Evolutionary conservation across 2,329 filamentous ascomycete species (phyloP).

Genomic region (Rutstroemia sp.): DNA sequence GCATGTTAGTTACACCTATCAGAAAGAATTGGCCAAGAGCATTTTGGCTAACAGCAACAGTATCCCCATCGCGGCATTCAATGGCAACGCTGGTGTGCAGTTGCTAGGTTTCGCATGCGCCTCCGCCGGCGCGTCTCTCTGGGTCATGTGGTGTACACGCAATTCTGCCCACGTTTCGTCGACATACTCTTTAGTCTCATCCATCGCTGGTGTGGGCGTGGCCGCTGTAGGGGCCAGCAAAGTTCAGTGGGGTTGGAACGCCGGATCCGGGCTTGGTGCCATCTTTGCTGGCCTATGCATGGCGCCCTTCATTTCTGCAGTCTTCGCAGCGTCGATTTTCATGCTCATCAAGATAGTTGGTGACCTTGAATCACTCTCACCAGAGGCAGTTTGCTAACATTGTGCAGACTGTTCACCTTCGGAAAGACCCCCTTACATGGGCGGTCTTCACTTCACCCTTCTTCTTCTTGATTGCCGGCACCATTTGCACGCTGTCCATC

Average conservation of each 20-base stretch:
- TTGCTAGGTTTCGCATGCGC: constrained; percentile 61
- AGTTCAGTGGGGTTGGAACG: constrained; percentile 64
- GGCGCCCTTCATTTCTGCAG: constrained; percentile 59
- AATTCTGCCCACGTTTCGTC: constrained; percentile 69
- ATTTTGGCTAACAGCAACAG: no score
- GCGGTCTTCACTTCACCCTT: constrained; percentile 66
- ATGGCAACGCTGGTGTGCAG: constrained; percentile 55
- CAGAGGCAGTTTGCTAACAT: no score
- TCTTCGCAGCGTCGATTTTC: constrained; percentile 63
- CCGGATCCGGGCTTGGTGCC: constrained; percentile 60
- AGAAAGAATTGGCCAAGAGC: no score
- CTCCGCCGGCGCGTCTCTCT: constrained; percentile 57
- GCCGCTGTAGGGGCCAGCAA: constrained; percentile 53
- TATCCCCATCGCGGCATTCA: constrained; percentile 53
- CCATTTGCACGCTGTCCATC: constrained; percentile 67
- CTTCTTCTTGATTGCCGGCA: constrained; percentile 71
- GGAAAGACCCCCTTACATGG: constrained; percentile 64
- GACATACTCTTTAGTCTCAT: constrained; percentile 63
- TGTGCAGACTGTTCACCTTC: constrained; percentile 51
- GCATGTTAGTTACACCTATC: constrained; percentile 36
- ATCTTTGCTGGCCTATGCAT: constrained; percentile 66
- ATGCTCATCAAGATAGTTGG: constrained; percentile 55
- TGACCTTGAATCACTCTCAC: no score
- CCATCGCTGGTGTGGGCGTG: constrained; percentile 62
- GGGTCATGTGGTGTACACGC: constrained; percentile 76